Evolutionary conservation across 192 early-diverging fungal species (phyloP).

Genomic region (Radiomyces spectabilis): DNA sequence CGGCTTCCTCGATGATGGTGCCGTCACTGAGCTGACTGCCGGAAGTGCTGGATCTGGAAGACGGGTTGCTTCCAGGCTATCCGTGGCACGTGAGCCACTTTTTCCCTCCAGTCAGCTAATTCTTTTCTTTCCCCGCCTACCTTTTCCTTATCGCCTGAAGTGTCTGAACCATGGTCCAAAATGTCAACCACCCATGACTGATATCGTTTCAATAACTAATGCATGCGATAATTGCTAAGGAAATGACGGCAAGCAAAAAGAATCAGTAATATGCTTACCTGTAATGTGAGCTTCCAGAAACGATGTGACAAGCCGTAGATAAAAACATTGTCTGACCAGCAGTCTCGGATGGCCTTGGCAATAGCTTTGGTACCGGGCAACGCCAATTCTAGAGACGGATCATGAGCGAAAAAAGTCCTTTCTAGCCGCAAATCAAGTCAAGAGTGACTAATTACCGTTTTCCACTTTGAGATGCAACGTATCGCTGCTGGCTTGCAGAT

Average conservation of each 20-base stretch:
- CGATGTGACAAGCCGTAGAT: conserved; percentile 44
- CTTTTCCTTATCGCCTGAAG: background rate
- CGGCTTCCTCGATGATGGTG: background rate
- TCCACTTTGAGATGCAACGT: background rate
- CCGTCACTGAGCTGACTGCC: background rate
- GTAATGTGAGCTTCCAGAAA: conserved; percentile 59
- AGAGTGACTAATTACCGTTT: background rate
- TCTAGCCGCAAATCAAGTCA: no score
- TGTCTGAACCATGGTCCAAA: background rate
- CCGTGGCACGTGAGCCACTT: background rate
- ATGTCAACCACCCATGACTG: conserved; percentile 12
- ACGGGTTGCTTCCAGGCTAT: background rate
- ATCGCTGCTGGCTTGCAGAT: background rate
- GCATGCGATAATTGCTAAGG: no score
- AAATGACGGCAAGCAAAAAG: no score
- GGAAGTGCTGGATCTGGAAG: background rate
- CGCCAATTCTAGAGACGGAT: conserved; percentile 5
- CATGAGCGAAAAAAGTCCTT: background rate
- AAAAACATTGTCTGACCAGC: conserved; percentile 54
- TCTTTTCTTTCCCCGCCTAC: background rate
- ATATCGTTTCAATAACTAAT: conserved; percentile 27
- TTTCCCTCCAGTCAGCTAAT: background rate
- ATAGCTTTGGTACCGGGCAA: conserved; percentile 37
- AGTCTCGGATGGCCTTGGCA: conserved; percentile 42
- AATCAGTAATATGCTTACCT: conserved; percentile 22